Conservation (phyloP, 2,329 filamentous ascomycete genomes). For the Sclerotinia spermophila region DNA sequence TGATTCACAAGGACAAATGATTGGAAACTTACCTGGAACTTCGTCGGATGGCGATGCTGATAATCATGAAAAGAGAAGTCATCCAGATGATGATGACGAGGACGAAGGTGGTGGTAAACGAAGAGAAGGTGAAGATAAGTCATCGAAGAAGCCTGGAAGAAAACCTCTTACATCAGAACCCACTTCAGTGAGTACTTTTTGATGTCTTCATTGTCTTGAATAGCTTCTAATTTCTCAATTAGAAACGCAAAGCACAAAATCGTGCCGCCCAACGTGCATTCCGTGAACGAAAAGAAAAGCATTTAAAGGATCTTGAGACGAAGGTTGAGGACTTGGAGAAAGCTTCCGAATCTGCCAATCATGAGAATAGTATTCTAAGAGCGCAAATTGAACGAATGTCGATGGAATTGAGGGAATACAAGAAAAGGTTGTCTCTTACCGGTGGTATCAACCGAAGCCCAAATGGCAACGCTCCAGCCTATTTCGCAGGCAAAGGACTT, state of each 20-base stretch:
- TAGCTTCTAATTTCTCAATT: constrained; percentile 26
- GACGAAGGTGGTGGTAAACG: constrained; percentile 68
- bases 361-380: constrained; percentile 80
- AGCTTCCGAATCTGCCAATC: constrained; percentile 73
- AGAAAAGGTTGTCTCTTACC: constrained; percentile 71
- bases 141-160: constrained; percentile 90
- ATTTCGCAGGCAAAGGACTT: constrained; percentile 44
- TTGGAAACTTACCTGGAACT: constrained; percentile 66
- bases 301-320: constrained; percentile 77
- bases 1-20: constrained; percentile 61
- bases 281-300: constrained; percentile 91
- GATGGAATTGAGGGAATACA: constrained; percentile 81
- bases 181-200: constrained; percentile 70
- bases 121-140: constrained; percentile 73
- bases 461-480: constrained; percentile 28
- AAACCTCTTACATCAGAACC: constrained; percentile 96
- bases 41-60: constrained; percentile 44
- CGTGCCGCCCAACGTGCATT: constrained; percentile 89
- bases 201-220: constrained; percentile 31
- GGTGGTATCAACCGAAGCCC: constrained; percentile 25
- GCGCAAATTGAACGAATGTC: constrained; percentile 87
- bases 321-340: constrained; percentile 77
- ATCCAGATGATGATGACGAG: constrained; percentile 65
- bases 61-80: constrained; percentile 66
- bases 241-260: constrained; percentile 97